Conservation (phyloP, 2,329 filamentous ascomycete genomes). For the Aureobasidium uvarum region DNA sequence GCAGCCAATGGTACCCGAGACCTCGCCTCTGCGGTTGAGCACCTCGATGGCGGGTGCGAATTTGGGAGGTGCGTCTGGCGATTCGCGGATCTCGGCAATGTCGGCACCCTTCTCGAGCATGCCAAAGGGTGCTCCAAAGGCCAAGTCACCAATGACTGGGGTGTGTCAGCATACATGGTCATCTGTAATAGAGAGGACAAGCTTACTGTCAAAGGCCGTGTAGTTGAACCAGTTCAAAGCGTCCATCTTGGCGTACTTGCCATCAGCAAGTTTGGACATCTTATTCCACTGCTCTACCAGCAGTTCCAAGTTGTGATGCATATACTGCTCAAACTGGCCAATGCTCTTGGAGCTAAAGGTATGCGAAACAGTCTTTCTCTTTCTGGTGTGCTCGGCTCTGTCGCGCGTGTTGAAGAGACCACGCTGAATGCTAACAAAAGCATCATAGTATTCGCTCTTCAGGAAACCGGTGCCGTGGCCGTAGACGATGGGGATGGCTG, state of each 20-base stretch:
- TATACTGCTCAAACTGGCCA: conserved; percentile 83
- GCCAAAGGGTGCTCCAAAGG: conserved; percentile 75
- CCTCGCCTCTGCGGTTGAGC: conserved; percentile 81
- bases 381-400: conserved; percentile 77
- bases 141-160: conserved; percentile 54
- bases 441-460: conserved; percentile 78
- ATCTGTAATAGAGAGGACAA: too few relatives aligned
- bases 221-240: conserved; percentile 79
- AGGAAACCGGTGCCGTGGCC: conserved; percentile 58
- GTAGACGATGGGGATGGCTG: conserved; percentile 74
- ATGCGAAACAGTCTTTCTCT: conserved; percentile 84
- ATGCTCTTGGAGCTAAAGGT: conserved; percentile 82
- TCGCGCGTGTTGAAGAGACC: conserved; percentile 89
- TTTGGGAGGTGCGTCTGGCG: conserved; percentile 60
- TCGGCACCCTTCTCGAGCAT: conserved; percentile 78
- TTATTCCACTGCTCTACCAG: conserved; percentile 72
- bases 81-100: conserved; percentile 67
- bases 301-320: conserved; percentile 72
- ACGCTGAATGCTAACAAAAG: conserved; percentile 81
- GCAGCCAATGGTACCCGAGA: conserved; percentile 73
- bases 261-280: conserved; percentile 54
- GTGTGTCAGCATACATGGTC: not conserved
- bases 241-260: conserved; percentile 63
- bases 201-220: conserved; percentile 53
- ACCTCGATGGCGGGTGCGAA: conserved; percentile 83